These are phyloP conservation scores for Nitzschia palea DNA, from an alignment of 108 stramenopile genomes.

Conservation along the genomic window DNA sequence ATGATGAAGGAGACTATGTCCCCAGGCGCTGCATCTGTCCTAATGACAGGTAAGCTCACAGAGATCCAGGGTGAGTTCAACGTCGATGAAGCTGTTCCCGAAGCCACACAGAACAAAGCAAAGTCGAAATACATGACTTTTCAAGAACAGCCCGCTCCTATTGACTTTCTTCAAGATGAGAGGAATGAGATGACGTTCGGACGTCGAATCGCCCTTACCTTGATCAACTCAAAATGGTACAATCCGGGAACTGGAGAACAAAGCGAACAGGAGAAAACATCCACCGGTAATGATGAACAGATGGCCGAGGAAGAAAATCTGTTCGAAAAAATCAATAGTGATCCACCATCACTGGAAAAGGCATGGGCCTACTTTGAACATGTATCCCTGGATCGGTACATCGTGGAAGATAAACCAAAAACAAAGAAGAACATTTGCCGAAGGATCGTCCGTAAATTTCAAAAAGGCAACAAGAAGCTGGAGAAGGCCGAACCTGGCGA, in stretches of 20 bases:
- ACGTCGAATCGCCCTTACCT: conserved; percentile 67
- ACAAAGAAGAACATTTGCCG: conserved; percentile 10
- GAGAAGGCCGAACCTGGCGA: conserved; percentile 74
- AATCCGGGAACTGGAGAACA: conserved; percentile 43
- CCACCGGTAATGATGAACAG: neutral
- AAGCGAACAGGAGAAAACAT: neutral
- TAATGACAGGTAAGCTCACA: neutral
- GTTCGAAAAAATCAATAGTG: neutral
- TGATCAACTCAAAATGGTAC: conserved; percentile 64
- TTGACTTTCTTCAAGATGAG: conserved; percentile 46
- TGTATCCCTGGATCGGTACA: conserved; percentile 65
- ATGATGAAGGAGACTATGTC: neutral
- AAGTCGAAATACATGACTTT: neutral
- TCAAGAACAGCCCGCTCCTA: neutral
- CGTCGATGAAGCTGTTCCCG: neutral
- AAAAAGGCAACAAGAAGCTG: conserved; percentile 38
- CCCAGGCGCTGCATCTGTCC: neutral
- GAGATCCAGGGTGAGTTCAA: neutral
- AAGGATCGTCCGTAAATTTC: conserved; percentile 24
- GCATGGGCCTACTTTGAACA: conserved; percentile 93
- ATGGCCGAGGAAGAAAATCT: neutral
- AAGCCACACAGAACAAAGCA: too few relatives aligned
- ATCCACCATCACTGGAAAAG: conserved; percentile 43
- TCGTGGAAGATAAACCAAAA: conserved; percentile 35
- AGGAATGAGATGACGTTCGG: conserved; percentile 63